Percentiles rank a stretch among this genome's conserved stretches.
Conservation (phyloP, 1,139 yeast genomes). For the Candida neerlandica region DNA sequence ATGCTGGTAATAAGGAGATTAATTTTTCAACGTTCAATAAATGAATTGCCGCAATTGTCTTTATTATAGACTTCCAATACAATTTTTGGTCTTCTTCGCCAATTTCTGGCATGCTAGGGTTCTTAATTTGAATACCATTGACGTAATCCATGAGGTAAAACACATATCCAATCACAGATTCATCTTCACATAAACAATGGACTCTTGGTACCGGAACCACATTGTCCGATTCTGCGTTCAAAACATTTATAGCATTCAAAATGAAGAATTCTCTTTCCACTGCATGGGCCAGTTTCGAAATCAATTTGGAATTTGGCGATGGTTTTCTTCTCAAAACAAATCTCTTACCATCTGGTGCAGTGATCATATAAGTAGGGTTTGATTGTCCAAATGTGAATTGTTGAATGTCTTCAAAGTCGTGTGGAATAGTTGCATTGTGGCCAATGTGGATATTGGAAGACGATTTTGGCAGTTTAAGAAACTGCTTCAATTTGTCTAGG, state of each 20-base stretch:
- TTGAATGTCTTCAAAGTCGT: constrained; percentile 27
- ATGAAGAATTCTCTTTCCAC: constrained; percentile 65
- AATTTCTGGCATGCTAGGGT: constrained; percentile 51
- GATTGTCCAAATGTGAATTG: constrained; percentile 71
- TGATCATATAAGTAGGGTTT: constrained; percentile 62
- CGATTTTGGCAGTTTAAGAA: constrained; percentile 19
- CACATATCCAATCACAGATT: constrained; percentile 48
- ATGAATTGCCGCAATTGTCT: constrained; percentile 56
- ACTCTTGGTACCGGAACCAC: constrained; percentile 55
- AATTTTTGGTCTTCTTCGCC: constrained; percentile 22
- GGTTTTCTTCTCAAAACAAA: constrained; percentile 66
- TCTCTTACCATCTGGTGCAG: constrained; percentile 41
- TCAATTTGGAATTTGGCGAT: constrained; percentile 52
- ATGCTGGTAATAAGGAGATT: constrained; percentile 45
- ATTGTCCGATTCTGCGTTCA: constrained; percentile 26
- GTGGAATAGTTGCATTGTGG: constrained; percentile 13
- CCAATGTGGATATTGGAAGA: constrained; percentile 21
- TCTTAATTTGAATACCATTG: constrained; percentile 60
- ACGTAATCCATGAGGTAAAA: constrained; percentile 66
- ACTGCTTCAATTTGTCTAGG: constrained; percentile 30
- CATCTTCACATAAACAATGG: constrained; percentile 54
- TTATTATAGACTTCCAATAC: constrained; percentile 56
- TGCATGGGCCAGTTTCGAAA: constrained; percentile 65
- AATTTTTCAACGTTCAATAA: constrained; percentile 50
- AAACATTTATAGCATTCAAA: constrained; percentile 46